Conservation (phyloP, 139 green algal genomes). For the Zygnema circumcarinatum region DNA sequence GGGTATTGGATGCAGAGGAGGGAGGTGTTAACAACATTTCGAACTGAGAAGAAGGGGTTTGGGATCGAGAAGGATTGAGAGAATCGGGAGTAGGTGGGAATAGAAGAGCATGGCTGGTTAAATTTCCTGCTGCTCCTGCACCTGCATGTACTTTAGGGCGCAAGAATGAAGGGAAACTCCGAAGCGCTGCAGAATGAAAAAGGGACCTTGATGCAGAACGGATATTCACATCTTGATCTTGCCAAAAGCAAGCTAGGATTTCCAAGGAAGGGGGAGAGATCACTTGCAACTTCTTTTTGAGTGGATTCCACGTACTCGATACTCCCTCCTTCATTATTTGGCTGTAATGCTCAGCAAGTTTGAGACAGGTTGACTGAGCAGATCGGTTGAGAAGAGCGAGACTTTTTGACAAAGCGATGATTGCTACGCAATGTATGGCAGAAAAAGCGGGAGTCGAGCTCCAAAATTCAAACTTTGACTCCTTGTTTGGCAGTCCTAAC, state of each 20-base stretch:
- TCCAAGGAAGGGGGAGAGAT: conserved; percentile 25
- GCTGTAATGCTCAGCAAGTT: conserved; percentile 22
- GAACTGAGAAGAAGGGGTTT: background rate
- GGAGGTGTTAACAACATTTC: background rate
- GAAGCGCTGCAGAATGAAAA: conserved; percentile 48
- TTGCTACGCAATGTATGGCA: conserved; percentile 16
- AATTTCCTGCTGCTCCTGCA: background rate
- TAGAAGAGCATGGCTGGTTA: conserved; percentile 1
- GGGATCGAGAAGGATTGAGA: background rate
- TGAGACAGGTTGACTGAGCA: conserved; percentile 3
- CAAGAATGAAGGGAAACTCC: conserved; percentile 31
- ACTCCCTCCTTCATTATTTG: background rate
- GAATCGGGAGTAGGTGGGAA: background rate
- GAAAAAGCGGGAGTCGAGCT: conserved; percentile 14
- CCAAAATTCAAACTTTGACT: conserved; percentile 22
- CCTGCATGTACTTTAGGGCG: background rate
- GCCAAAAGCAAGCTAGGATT: conserved; percentile 51
- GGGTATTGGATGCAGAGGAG: background rate
- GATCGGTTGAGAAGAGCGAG: conserved; percentile 22
- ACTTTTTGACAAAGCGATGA: conserved; percentile 32
- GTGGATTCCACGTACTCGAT: background rate
- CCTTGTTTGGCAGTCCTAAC: conserved; percentile 8
- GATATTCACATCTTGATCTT: conserved; percentile 29
- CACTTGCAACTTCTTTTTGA: background rate
- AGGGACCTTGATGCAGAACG: conserved; percentile 32